Evolutionary conservation across 2,329 filamentous ascomycete genomes (phyloP).

Genomic region (Phialophora chinensis): DNA sequence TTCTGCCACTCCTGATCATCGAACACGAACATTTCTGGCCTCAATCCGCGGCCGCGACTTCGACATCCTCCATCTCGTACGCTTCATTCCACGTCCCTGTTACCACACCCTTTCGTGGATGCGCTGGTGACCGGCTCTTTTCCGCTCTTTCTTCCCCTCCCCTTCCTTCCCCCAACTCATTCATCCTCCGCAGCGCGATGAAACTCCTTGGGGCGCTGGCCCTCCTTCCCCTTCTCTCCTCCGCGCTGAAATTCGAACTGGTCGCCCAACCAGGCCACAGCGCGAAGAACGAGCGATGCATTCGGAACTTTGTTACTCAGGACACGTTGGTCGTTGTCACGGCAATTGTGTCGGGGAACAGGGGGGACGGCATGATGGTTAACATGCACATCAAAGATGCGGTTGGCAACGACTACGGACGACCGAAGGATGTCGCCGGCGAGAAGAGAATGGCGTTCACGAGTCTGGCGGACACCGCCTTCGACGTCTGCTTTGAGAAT

Average conservation of each 20-base stretch:
- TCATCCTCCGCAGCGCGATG: constrained; percentile 27
- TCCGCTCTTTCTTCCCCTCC: not conserved
- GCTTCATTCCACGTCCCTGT: not conserved
- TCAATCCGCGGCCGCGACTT: constrained; percentile 1
- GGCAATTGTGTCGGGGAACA: constrained; percentile 80
- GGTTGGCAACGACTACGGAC: constrained; percentile 93
- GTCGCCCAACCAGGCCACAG: constrained; percentile 68
- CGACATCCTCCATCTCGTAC: not conserved
- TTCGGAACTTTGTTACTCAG: constrained; percentile 91
- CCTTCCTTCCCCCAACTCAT: not conserved
- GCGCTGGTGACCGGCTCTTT: constrained; percentile 18
- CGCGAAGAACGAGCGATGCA: constrained; percentile 78
- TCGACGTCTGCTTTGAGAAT: constrained; percentile 97
- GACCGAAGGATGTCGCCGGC: constrained; percentile 86
- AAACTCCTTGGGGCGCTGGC: constrained; percentile 40
- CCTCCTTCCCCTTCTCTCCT: constrained; percentile 48
- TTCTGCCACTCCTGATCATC: constrained; percentile 32
- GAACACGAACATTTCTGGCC: constrained; percentile 14
- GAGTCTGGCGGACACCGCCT: constrained; percentile 85
- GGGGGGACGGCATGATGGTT: constrained; percentile 88
- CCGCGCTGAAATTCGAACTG: constrained; percentile 92
- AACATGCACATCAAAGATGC: constrained; percentile 98
- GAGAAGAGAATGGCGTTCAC: constrained; percentile 95
- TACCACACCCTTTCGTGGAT: constrained; percentile 1
- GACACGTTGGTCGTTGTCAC: constrained; percentile 96